Percentiles rank a stretch among this genome's conserved stretches.
Conservation (phyloP, 148 eudicot species). For the Selenicereus undatus region DNA sequence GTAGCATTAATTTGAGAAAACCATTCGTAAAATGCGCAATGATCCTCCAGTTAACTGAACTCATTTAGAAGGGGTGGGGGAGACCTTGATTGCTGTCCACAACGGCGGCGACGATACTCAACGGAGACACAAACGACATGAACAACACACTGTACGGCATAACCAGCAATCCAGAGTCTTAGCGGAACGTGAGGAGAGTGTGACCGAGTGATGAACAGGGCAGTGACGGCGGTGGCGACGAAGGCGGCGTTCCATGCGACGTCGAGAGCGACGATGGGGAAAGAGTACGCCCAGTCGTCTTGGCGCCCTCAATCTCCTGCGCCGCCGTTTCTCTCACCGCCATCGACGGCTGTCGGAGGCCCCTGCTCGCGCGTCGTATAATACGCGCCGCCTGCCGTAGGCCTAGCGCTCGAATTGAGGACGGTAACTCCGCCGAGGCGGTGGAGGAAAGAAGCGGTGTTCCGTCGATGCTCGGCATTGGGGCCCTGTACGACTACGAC, state of each 20-base stretch:
- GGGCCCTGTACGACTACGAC: neutral
- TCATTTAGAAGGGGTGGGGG: too few species aligned
- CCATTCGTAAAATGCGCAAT: neutral
- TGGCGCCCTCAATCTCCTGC: slow-evolving; percentile 64
- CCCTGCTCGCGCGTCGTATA: slow-evolving; percentile 49
- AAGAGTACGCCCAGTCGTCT: slow-evolving; percentile 69
- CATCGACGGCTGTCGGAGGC: slow-evolving; percentile 53
- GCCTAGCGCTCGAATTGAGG: slow-evolving; percentile 34
- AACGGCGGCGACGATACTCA: slow-evolving; percentile 47
- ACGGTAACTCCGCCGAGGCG: slow-evolving; percentile 8
- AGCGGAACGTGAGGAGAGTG: slow-evolving; percentile 39
- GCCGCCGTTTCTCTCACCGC: slow-evolving; percentile 69
- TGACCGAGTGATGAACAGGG: slow-evolving; percentile 29
- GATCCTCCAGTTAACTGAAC: neutral
- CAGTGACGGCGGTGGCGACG: slow-evolving; percentile 31
- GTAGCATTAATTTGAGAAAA: neutral
- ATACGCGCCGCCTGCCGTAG: slow-evolving; percentile 59
- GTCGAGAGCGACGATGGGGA: slow-evolving; percentile 59
- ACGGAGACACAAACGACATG: slow-evolving; percentile 53
- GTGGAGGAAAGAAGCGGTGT: slow-evolving; percentile 28
- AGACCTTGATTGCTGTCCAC: slow-evolving; percentile 31
- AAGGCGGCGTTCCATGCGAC: slow-evolving; percentile 60
- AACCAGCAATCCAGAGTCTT: slow-evolving; percentile 62
- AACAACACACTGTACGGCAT: slow-evolving; percentile 58
- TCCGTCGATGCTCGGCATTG: slow-evolving; percentile 20